phyloP scores from a whole-genome alignment of 768 basidiomycete species.

The Suillus variegatus region DNA sequence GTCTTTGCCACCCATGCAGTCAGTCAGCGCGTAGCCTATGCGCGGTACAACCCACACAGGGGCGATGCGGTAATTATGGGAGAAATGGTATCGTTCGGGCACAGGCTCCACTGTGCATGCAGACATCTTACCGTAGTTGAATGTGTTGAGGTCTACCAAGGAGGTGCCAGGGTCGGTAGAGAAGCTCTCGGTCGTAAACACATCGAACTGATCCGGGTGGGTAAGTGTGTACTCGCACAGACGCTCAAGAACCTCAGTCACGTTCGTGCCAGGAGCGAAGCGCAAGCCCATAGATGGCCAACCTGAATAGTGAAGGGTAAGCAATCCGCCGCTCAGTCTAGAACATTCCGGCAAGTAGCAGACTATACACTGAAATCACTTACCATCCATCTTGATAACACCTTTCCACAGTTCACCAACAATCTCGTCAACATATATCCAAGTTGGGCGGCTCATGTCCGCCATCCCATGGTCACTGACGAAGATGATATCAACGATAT shows the following conservation, averaged over 20 bases:
- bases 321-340: constrained; percentile 14
- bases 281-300: constrained; percentile 91
- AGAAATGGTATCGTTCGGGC: constrained; percentile 81
- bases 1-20: constrained; percentile 54
- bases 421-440: constrained; percentile 81
- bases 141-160: neutral
- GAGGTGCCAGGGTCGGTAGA: neutral
- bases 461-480: constrained; percentile 92
- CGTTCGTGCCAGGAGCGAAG: constrained; percentile 62
- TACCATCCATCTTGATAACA: constrained; percentile 27
- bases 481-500: constrained; percentile 86
- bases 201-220: constrained; percentile 62
- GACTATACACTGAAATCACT: neutral
- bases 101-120: constrained; percentile 43
- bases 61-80: constrained; percentile 74
- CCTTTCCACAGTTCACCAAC: constrained; percentile 63
- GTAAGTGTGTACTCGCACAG: constrained; percentile 31
- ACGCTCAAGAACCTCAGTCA: constrained; percentile 51
- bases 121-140: constrained; percentile 7
- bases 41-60: constrained; percentile 84
- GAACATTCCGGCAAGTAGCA: constrained; percentile 13
- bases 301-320: constrained; percentile 47
- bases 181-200: constrained; percentile 34
- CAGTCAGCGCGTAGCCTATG: constrained; percentile 80
- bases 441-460: constrained; percentile 76